phyloP scores from a whole-genome alignment of 2,329 filamentous ascomycete genomes.

The Calonectria naviculata region DNA sequence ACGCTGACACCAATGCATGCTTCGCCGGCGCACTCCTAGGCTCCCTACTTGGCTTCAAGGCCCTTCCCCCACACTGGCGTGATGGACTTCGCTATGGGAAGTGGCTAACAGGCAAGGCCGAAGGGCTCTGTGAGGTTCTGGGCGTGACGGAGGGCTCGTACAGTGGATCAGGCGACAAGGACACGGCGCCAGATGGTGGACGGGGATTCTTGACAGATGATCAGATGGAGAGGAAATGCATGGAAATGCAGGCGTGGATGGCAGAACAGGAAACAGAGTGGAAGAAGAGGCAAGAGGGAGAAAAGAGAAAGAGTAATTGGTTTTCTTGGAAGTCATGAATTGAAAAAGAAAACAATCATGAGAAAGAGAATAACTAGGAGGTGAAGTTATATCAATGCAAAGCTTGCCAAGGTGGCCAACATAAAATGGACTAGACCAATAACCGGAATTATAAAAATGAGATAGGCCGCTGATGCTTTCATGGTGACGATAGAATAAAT shows the following conservation, averaged over 20 bases:
- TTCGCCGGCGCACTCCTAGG: constrained; percentile 63
- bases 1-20: constrained; percentile 66
- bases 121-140: constrained; percentile 51
- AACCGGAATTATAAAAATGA: too few relatives aligned
- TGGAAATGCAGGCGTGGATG: constrained; percentile 47
- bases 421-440: too few relatives aligned
- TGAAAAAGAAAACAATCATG: too few relatives aligned
- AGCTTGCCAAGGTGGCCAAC: too few relatives aligned
- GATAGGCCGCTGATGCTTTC: too few relatives aligned
- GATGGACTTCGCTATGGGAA: constrained; percentile 56
- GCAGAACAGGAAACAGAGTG: constrained; percentile 41
- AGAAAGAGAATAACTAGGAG: too few relatives aligned
- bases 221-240: constrained; percentile 49
- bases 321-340: constrained; percentile 31
- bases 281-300: constrained; percentile 36
- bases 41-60: constrained; percentile 57
- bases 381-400: too few relatives aligned
- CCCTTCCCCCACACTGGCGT: constrained; percentile 60
- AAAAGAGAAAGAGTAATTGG: constrained; percentile 35
- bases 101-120: constrained; percentile 58
- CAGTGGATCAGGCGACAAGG: constrained; percentile 48
- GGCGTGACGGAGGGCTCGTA: constrained; percentile 50
- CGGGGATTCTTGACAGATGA: constrained; percentile 49
- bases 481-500: too few relatives aligned
- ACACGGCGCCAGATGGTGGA: constrained; percentile 55